Conservation (phyloP, 805 yeast genomes). For the Novakomyces olei region DNA sequence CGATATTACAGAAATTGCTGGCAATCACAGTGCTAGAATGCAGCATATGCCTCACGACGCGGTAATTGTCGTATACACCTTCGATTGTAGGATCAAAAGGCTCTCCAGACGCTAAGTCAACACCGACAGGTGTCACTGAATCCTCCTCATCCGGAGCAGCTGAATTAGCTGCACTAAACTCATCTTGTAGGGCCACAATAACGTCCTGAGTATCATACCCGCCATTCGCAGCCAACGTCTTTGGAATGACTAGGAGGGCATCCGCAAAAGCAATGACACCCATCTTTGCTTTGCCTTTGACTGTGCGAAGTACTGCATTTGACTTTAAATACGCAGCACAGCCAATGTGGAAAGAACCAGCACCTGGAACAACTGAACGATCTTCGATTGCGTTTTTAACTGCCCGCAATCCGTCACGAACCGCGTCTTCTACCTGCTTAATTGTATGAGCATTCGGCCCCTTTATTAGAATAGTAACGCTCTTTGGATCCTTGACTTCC, state of each 20-base stretch:
- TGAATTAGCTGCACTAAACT: conserved; percentile 39
- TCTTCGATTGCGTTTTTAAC: conserved; percentile 82
- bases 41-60: conserved; percentile 83
- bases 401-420: conserved; percentile 88
- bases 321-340: conserved; percentile 44
- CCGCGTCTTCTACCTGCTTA: conserved; percentile 88
- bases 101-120: conserved; percentile 77
- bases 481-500: conserved; percentile 63
- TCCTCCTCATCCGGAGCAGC: no score
- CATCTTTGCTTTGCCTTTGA: conserved; percentile 67
- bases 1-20: conserved; percentile 75
- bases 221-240: conserved; percentile 75
- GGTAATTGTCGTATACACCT: conserved; percentile 90
- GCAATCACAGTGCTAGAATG: conserved; percentile 89
- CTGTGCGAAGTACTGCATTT: conserved; percentile 31
- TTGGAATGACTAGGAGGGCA: conserved; percentile 74
- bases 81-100: conserved; percentile 86
- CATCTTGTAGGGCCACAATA: conserved; percentile 73
- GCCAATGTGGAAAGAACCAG: conserved; percentile 82
- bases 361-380: conserved; percentile 77
- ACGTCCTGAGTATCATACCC: conserved; percentile 88
- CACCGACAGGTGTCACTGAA: conserved; percentile 81
- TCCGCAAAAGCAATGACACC: conserved; percentile 91
- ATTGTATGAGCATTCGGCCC: conserved; percentile 81
- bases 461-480: conserved; percentile 76